A percentile compares a stretch with the other conserved stretches of the same genome.
These are phyloP conservation scores for Populus hybrid DNA, from an alignment of 441 rosid species.

Conservation along the genomic window DNA sequence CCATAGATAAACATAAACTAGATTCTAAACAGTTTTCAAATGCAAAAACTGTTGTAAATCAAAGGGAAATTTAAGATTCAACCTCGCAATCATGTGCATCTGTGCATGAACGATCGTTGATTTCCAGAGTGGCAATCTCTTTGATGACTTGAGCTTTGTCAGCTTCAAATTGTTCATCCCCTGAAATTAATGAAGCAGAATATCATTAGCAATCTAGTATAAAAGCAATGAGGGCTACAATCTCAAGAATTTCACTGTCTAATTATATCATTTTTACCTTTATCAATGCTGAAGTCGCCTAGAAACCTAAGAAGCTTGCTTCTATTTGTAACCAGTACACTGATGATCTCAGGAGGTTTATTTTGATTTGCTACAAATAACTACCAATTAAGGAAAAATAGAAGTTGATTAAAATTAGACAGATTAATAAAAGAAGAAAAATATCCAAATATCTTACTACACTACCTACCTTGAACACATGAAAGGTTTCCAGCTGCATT, in stretches of 20 bases:
- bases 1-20: not conserved
- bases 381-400: slow-evolving; percentile 20
- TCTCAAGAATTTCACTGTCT: not conserved
- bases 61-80: slow-evolving; percentile 13
- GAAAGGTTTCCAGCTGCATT: slow-evolving; percentile 57
- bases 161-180: slow-evolving; percentile 51
- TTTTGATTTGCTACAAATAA: slow-evolving; percentile 63
- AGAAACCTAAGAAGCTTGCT: slow-evolving; percentile 59
- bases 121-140: slow-evolving; percentile 50
- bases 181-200: slow-evolving; percentile 27
- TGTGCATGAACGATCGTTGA: slow-evolving; percentile 24
- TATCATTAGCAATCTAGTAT: not conserved
- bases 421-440: not conserved
- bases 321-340: slow-evolving; percentile 44
- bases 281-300: slow-evolving; percentile 41
- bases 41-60: not conserved
- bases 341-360: slow-evolving; percentile 52
- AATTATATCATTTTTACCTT: slow-evolving; percentile 30
- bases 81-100: slow-evolving; percentile 17
- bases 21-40: not conserved
- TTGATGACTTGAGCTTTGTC: slow-evolving; percentile 50
- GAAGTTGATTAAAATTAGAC: not conserved
- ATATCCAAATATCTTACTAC: not conserved
- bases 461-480: slow-evolving; percentile 53
- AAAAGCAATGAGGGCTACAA: not conserved